Evolutionary conservation across 257 asterid genomes (phyloP).

Genomic region (Solanum phureja): DNA sequence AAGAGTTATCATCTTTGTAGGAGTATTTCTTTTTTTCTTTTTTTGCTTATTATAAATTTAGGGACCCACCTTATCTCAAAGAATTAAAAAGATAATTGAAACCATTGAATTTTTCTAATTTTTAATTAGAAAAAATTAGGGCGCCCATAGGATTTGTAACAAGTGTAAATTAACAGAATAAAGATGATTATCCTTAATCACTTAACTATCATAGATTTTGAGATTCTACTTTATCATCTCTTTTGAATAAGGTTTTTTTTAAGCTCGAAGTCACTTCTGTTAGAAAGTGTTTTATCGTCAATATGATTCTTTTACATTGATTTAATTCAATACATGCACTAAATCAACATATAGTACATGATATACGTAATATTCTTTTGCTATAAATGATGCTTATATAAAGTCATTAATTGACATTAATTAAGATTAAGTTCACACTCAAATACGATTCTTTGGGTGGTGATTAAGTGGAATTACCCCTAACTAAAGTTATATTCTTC

Average conservation of each 20-base stretch:
- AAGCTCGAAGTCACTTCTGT: no score
- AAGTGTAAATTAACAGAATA: neutral
- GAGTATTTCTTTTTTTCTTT: neutral
- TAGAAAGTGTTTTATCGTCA: no score
- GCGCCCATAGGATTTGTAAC: neutral
- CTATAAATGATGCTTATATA: neutral
- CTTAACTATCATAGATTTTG: neutral
- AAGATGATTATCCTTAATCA: neutral
- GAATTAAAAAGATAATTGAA: neutral
- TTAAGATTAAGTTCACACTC: neutral
- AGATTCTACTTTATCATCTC: neutral
- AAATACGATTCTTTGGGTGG: neutral
- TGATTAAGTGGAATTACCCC: neutral
- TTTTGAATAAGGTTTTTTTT: neutral
- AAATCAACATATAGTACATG: neutral
- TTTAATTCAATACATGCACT: neutral
- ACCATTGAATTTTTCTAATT: neutral
- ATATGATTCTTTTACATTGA: no score
- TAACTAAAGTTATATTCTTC: neutral
- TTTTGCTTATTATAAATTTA: neutral
- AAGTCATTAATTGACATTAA: no score
- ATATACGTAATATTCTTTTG: neutral
- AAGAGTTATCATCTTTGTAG: neutral
- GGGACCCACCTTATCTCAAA: neutral
- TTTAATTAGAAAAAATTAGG: neutral